Evolutionary conservation across 73 alveolate genomes (phyloP), one percentile per base, ranked within the genome.

Genomic region (Paramecium caudatum): DNA sequence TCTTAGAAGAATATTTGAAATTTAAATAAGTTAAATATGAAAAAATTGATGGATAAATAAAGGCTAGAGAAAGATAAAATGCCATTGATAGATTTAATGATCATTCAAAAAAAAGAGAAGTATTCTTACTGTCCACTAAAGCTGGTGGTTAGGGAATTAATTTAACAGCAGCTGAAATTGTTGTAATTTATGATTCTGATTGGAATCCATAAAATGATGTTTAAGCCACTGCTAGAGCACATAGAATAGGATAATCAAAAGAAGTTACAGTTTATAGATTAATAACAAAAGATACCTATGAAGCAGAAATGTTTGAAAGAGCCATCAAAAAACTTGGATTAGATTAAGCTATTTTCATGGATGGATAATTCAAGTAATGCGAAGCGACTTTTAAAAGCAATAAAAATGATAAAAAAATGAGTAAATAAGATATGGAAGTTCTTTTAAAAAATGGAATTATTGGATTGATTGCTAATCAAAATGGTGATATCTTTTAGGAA

Each of bases 201-300:
- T 98, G 99, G 99, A 98, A 98, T 91, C 99, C 99, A 15, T 95
- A 97, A 90, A 98, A 98, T 90, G 99, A 98, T 91, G 94, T 92
- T 33, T 88, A 94, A 90, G 99, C 99, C 4, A 97, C 98, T 23
- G 99, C 99, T 61, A 93, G 99, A 91, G 99, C 99, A 21, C 99
- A 98, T 91, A 94, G 99, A 91, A 96, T 98, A 34, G 99, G 99
- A 45, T 95, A 98, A 93, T 96, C 94, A 55, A 93, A 96, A 88
- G 99, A 97, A 84, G 99, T 98, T 30, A 93, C 95, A 82, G 99
- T 98, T 39, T 98, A 94, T 91, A 92, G 99, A 80, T 91, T 98
- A 61, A 93, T 97, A 25, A 97, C 99, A 1, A 92, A 95, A 34
- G 96, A 97, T 82, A 96, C 99, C 47, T 97, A 97, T 80, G 99